Conservation (phyloP, 2,329 filamentous ascomycete genomes). For the Fusarium guadeloupense region DNA sequence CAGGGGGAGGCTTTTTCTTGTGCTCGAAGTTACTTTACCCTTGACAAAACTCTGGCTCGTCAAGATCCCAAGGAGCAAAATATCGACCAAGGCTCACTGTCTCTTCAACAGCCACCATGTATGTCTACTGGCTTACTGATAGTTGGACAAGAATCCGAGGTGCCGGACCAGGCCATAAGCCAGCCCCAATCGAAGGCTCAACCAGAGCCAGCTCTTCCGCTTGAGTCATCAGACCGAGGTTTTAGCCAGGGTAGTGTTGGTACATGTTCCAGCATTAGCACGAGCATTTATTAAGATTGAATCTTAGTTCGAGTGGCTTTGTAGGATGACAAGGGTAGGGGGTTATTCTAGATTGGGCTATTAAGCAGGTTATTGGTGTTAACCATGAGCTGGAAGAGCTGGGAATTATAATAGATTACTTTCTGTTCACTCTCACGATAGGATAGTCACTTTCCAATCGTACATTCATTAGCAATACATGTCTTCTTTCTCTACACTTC, state of each 20-base stretch:
- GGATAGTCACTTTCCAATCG: not conserved
- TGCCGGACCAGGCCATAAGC: not conserved
- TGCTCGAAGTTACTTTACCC: slow-evolving; percentile 19
- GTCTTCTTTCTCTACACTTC: not conserved
- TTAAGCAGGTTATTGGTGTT: not conserved
- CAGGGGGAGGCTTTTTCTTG: slow-evolving; percentile 10
- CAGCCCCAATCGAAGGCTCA: not conserved
- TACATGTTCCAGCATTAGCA: not conserved
- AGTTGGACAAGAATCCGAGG: not conserved
- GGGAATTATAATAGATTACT: not conserved
- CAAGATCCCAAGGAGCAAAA: not conserved
- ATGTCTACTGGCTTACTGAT: not conserved
- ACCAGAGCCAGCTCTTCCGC: not conserved
- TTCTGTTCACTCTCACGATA: not conserved
- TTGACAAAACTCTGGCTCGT: slow-evolving; percentile 9
- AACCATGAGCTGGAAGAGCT: not conserved
- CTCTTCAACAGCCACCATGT: slow-evolving; percentile 3
- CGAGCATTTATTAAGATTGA: not conserved
- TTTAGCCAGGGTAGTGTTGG: slow-evolving; percentile 2
- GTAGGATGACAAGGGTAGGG: not conserved
- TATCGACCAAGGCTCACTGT: not conserved
- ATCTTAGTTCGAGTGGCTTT: not conserved
- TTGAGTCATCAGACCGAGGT: not conserved
- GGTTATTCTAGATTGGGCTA: not conserved
- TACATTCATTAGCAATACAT: not conserved